Evolutionary conservation across 164 flowering plant genomes (phyloP), one percentile per base, ranked within the genome.

Genomic region (Liriodendron chinense): DNA sequence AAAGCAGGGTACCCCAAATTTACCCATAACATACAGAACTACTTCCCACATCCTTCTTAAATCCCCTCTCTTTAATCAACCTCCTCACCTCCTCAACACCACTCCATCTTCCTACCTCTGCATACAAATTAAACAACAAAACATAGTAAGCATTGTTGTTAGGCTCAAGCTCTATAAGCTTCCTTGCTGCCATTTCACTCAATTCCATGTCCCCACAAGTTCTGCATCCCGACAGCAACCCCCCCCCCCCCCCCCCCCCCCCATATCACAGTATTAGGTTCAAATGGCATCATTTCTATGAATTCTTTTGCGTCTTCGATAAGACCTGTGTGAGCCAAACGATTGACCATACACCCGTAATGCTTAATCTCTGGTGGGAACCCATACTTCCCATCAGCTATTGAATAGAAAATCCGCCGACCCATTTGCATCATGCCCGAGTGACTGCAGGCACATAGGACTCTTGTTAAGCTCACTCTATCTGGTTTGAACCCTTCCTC

Each of bases 301-400:
- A 83, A n/a, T 50, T 70, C 68, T 7, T 80, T 69, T 18, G 94
- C 91, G 18, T 89, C 87, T 5, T 80, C 50, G 22, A 87, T 76
- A 76, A 12, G 56, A 47, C 89, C 90, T 0, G 87, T 73, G 13
- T 88, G 86, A 0, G 78, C 85, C 3, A 86, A 81, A 14, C 85
- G 79, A 72, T 89, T 87, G 7, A 90, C 28, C 85, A 87, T 79
- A 57, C 92, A 88, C 1, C 86, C 85, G 63, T 86, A 87, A 72
- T 90, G 92, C 75, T 88, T 84, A 47, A 77, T 65, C 10, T 16
- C 50, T 0, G 90, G 89, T 2, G 61, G 57, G 72, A 89, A 80
- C 23, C 86, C 87, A 65, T 83, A 86, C 67, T 75, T 81, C 56
- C 87, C 57, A 64, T 65, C 75, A 9, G 75, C 56, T 81, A 86